Base-by-base conservation (phyloP, 805 yeast species). In the Scheffersomyces coipomensis region DNA sequence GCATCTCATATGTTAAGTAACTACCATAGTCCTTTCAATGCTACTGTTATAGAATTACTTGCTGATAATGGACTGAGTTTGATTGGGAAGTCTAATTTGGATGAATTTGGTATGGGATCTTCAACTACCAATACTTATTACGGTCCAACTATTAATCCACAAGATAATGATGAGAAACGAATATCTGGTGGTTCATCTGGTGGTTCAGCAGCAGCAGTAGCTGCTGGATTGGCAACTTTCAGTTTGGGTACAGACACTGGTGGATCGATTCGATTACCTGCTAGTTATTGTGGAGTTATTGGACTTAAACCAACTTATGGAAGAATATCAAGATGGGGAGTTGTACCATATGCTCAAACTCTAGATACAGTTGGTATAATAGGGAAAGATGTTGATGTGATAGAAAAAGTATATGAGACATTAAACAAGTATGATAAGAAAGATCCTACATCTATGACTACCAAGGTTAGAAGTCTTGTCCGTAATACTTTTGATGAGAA, bases 81-180 rank as follows among this genome's bases (percentile, higher is more conserved):
- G 5, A 66, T 82, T 1, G 99, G 97, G 0, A 93, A 91, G 59
- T 76, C 95, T 2, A 93, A 91, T 51, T 69, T 93, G 78, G 99
- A 93, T 64, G 97, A 93, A 64, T 93, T 93, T 66, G 99, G 96
- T 2, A 93, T 93, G 99, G 99, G 99, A 9, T 81, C 87, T 10
- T 73, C 81, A 1, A 83, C 79, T 11, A 65, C 78, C 2, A 71
- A 78, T 48, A 74, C 85, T 0, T 48, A 52, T 36, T 78, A 62
- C 52, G 90, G 89, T 0, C 71, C 84, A 1, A 73, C 83, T 0
- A 40, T 65, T 3, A 85, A 86, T 50, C 82, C 83, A 10, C 31
- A 54, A 18, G 68, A 58, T 44, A 40, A 52, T 17, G 45, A 48
- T 1, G 47, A 55, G 3, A 47, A 49, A 3, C 55, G 56, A 44